phyloP scores from a whole-genome alignment of 495 filamentous ascomycete genomes.

The Daldinia childiae region DNA sequence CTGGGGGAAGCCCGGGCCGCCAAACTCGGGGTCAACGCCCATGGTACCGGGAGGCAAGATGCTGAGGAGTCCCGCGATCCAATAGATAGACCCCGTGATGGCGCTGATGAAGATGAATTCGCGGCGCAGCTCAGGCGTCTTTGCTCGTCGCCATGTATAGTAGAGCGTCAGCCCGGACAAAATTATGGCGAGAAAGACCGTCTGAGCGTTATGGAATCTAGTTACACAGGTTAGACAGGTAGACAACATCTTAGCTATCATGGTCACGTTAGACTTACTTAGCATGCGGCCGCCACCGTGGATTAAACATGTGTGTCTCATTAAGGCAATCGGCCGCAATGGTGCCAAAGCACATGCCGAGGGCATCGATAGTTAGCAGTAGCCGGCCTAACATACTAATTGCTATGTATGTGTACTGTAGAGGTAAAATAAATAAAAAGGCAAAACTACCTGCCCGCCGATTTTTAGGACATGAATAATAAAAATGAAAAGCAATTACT shows the following conservation, averaged over 20 bases:
- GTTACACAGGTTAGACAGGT: neutral
- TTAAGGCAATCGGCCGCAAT: conserved; percentile 59
- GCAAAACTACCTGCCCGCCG: too few relatives aligned
- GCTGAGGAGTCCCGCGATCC: conserved; percentile 57
- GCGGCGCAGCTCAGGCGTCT: conserved; percentile 35
- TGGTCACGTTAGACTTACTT: conserved; percentile 42
- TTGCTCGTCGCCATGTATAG: conserved; percentile 54
- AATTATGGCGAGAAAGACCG: conserved; percentile 58
- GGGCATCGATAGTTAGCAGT: conserved; percentile 56
- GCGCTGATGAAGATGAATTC: conserved; percentile 52
- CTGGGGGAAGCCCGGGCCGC: conserved; percentile 60
- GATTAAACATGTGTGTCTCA: conserved; percentile 64
- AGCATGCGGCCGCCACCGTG: conserved; percentile 65
- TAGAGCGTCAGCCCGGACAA: conserved; percentile 60
- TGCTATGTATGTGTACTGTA: neutral
- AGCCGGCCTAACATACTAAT: conserved; percentile 52
- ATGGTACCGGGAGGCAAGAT: conserved; percentile 60
- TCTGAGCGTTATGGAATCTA: conserved; percentile 66
- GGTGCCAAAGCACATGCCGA: conserved; percentile 53
- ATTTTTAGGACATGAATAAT: too few relatives aligned
- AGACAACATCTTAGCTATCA: neutral
- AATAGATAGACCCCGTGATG: conserved; percentile 61
- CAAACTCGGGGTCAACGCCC: conserved; percentile 65
- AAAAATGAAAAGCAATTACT: too few relatives aligned
- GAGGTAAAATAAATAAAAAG: too few relatives aligned